Evolutionary conservation across 129 eudicot species (phyloP), one percentile per base, ranked within the genome.

Genomic region (Helianthus tuberosus): DNA sequence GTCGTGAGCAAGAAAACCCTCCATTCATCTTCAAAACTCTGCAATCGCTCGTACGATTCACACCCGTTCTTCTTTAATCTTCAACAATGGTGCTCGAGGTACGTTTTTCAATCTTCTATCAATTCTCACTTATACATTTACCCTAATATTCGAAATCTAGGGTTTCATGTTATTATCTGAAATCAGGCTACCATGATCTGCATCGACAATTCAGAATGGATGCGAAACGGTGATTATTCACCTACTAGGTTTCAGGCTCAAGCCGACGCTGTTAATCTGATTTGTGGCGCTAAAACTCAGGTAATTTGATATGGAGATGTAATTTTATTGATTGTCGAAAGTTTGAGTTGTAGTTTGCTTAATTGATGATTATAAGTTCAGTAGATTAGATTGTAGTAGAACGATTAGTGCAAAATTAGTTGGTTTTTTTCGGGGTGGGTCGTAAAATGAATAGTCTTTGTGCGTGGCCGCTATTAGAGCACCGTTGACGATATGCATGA

Each of bases 211-310:
- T 95, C 99, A 2, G 99, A 95, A 58, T 95, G 97, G 97, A 95
- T 95, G 99, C 89, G 97, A 8, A 95, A 95, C 74, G 99, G 99
- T 0, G 99, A 95, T 76, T 95, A 95, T 79, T 77, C 92, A 0
- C 96, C 97, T 11, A 86, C 78, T 65, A 83, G 97, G 83, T 89
- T 91, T 88, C 95, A 91, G 74, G 97, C 99, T 73, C 99, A 91
- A 81, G 83, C 94, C 35, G 97, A 95, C 60, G 96, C 97, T 27
- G 97, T 95, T 69, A 95, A 88, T 84, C 91, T 95, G 13, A 95
- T 95, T 14, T 95, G 99, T 67, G 97, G 99, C 43, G 94, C 99
- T 72, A 95, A 95, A 83, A 95, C 97, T 54, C 99, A 95, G 88
- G 97, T 8, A 41, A 8, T 72, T 60, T 49, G 54, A 69, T 16